Conservation (phyloP, 78 protist genomes). For the Pigoraptor vietnamica region DNA sequence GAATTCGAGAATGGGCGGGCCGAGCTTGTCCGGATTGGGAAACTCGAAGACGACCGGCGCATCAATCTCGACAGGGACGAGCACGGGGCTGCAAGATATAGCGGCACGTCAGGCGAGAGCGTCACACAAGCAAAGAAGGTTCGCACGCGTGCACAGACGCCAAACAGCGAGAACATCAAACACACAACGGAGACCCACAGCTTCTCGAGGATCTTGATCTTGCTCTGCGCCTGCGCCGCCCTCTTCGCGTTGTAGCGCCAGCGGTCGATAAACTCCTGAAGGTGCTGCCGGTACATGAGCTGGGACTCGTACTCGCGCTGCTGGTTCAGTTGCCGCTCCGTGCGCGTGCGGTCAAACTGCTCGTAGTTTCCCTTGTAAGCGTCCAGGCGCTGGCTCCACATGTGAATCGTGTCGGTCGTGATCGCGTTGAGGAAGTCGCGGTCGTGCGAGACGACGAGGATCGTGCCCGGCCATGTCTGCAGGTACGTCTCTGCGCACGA, state of each 20-base stretch:
- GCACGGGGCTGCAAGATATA: background rate
- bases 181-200: background rate
- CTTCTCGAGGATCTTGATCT: background rate
- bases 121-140: background rate
- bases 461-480: background rate
- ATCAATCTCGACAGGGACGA: background rate
- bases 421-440: constrained; percentile 78
- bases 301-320: background rate
- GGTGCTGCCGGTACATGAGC: background rate
- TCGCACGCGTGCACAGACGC: background rate
- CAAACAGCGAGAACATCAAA: too few relatives aligned
- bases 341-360: background rate
- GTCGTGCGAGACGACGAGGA: constrained; percentile 80
- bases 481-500: constrained; percentile 68
- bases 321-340: background rate
- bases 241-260: background rate
- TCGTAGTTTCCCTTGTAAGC: constrained; percentile 4
- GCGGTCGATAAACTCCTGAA: background rate
- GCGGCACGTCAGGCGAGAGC: too few relatives aligned
- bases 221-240: constrained; percentile 1
- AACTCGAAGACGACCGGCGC: background rate
- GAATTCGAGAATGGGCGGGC: background rate
- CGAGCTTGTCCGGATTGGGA: background rate
- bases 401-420: constrained; percentile 65
- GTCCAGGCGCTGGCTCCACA: background rate